Conservation (phyloP, 192 early-diverging fungal genomes). For the Backusella tuberculispora region DNA sequence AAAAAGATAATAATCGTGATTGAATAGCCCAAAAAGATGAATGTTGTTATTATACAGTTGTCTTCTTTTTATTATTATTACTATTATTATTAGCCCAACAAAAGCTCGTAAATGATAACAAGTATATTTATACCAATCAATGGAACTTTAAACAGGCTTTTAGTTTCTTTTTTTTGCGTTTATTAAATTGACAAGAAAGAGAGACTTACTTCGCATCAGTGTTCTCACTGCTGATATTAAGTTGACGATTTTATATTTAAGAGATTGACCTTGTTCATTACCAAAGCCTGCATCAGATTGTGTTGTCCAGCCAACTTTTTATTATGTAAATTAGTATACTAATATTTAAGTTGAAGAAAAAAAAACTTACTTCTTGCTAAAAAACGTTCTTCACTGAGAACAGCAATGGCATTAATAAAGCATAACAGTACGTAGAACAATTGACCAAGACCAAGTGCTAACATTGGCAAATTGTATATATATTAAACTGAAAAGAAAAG, state of each 20-base stretch:
- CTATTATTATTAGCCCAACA: slow-evolving; percentile 68
- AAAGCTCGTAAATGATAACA: slow-evolving; percentile 80
- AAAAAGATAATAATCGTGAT: too few species aligned
- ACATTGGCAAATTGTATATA: background rate
- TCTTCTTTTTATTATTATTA: background rate
- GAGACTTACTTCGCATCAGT: slow-evolving; percentile 78
- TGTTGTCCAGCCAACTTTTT: slow-evolving; percentile 44
- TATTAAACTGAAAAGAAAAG: too few species aligned
- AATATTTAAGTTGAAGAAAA: background rate
- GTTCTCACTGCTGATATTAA: slow-evolving; percentile 91
- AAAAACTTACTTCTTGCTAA: slow-evolving; percentile 78
- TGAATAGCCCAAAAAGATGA: too few species aligned
- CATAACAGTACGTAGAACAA: slow-evolving; percentile 80
- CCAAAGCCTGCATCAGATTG: slow-evolving; percentile 61
- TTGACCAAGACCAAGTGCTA: slow-evolving; percentile 65
- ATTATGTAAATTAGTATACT: background rate
- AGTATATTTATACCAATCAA: slow-evolving; percentile 80
- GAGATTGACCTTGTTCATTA: slow-evolving; percentile 60
- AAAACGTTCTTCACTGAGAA: slow-evolving; percentile 92
- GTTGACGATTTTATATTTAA: slow-evolving; percentile 83
- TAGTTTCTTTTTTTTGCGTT: too few species aligned
- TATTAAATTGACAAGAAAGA: background rate
- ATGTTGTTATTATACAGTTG: too few species aligned
- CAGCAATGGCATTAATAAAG: slow-evolving; percentile 87
- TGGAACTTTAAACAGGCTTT: slow-evolving; percentile 58